phyloP scores from a whole-genome alignment of 257 asterid species.

The Solanum tacnaense region DNA sequence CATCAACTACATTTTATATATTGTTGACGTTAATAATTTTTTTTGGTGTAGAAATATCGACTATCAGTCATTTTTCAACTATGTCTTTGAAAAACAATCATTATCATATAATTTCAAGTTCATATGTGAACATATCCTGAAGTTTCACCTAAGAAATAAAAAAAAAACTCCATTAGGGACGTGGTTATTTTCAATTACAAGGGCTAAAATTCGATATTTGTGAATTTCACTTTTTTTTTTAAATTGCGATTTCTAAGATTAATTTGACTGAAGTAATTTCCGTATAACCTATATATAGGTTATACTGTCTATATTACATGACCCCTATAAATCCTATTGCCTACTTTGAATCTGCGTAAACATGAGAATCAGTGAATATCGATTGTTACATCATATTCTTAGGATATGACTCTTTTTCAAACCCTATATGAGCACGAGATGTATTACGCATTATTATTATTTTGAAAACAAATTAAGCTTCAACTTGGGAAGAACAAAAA shows the following conservation, averaged over 20 bases:
- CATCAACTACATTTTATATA: neutral
- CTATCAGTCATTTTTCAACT: neutral
- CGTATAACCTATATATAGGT: neutral
- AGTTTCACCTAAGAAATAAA: neutral
- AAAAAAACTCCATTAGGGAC: neutral
- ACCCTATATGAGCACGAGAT: neutral
- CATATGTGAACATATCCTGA: neutral
- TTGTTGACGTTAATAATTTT: accelerated
- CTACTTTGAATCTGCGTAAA: neutral
- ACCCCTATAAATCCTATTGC: neutral
- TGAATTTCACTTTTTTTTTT: neutral
- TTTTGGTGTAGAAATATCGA: neutral
- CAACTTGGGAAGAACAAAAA: neutral
- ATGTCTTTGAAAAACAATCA: neutral
- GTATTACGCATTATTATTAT: accelerated
- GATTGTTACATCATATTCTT: neutral
- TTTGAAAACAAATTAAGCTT: neutral
- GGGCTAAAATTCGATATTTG: neutral
- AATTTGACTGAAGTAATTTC: neutral
- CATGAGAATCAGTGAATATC: neutral
- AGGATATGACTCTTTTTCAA: neutral
- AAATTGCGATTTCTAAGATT: neutral
- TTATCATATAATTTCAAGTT: neutral
- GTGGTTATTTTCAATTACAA: neutral
- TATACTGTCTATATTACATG: no score